Evolutionary conservation across 139 green algal genomes (phyloP).

Genomic region (Spirogloea muscicola): DNA sequence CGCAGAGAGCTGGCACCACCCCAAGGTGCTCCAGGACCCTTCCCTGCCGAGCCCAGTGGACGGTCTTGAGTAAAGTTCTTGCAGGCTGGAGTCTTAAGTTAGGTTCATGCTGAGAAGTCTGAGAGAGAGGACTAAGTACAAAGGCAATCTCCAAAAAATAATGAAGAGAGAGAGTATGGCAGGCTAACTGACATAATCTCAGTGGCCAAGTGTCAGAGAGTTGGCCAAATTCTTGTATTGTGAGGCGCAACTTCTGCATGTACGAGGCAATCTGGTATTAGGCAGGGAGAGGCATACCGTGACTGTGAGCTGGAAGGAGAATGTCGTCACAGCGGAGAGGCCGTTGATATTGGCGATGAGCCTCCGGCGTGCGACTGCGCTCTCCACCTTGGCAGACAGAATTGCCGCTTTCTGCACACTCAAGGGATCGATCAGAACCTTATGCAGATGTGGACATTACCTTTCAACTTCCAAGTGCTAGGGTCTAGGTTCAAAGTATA

Average conservation of each 20-base stretch:
- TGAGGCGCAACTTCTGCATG: not conserved
- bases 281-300: constrained; percentile 1
- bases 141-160: not conserved
- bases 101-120: too few species aligned
- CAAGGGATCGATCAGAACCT: not conserved
- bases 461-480: not conserved
- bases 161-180: not conserved
- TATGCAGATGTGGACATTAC: not conserved
- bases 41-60: too few species aligned
- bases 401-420: constrained; percentile 7
- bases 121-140: not conserved
- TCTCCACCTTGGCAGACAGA: not conserved
- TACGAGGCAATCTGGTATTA: not conserved
- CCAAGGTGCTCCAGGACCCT: not conserved
- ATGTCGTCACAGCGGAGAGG: constrained; percentile 20
- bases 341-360: constrained; percentile 27
- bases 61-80: too few species aligned
- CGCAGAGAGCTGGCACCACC: constrained; percentile 16
- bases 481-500: not conserved
- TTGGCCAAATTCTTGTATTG: not conserved
- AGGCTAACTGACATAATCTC: not conserved
- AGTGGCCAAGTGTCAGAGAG: not conserved
- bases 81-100: too few species aligned
- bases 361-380: not conserved
- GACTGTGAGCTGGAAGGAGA: constrained; percentile 31